Conservation (phyloP, 371 early-diverging fungal species). For the Lichtheimia ramosa region DNA sequence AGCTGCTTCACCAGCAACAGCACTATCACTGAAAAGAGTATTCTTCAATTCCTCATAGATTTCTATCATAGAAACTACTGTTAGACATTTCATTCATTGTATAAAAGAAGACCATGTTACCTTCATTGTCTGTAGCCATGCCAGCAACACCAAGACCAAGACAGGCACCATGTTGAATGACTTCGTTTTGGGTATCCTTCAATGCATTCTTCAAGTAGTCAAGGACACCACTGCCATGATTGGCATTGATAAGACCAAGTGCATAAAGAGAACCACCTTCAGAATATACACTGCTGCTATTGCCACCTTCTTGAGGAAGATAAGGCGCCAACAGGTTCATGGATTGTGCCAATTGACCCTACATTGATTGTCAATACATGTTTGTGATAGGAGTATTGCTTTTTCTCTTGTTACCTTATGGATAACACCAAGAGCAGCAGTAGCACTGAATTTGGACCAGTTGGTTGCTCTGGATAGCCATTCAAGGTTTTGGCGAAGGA, state of each 20-base stretch:
- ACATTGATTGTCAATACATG: neutral
- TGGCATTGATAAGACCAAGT: slow-evolving; percentile 96
- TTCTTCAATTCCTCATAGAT: slow-evolving; percentile 87
- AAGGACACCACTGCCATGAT: slow-evolving; percentile 83
- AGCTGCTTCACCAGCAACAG: slow-evolving; percentile 98
- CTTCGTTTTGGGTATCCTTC: slow-evolving; percentile 81
- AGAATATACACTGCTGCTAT: slow-evolving; percentile 78
- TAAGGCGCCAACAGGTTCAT: slow-evolving; percentile 88
- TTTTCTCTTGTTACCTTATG: slow-evolving; percentile 69
- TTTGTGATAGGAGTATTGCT: neutral
- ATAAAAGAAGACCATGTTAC: slow-evolving; percentile 23
- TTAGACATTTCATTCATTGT: neutral
- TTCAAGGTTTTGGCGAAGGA: slow-evolving; percentile 96
- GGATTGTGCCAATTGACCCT: slow-evolving; percentile 90
- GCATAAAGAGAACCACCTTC: slow-evolving; percentile 99
- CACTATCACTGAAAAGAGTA: slow-evolving; percentile 89
- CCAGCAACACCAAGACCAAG: slow-evolving; percentile 97
- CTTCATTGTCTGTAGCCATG: slow-evolving; percentile 91
- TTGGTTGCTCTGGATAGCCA: slow-evolving; percentile 97
- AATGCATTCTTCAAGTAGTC: slow-evolving; percentile 84
- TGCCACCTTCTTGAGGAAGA: slow-evolving; percentile 89
- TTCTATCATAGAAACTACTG: slow-evolving; percentile 30
- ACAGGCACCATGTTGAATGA: slow-evolving; percentile 97
- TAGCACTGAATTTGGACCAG: slow-evolving; percentile 99
- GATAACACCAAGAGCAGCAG: slow-evolving; percentile 98